Evolutionary conservation across 2,329 filamentous ascomycete genomes (phyloP), one percentile per base, ranked within the genome.

Genomic region (Calonectria hongkongensis): DNA sequence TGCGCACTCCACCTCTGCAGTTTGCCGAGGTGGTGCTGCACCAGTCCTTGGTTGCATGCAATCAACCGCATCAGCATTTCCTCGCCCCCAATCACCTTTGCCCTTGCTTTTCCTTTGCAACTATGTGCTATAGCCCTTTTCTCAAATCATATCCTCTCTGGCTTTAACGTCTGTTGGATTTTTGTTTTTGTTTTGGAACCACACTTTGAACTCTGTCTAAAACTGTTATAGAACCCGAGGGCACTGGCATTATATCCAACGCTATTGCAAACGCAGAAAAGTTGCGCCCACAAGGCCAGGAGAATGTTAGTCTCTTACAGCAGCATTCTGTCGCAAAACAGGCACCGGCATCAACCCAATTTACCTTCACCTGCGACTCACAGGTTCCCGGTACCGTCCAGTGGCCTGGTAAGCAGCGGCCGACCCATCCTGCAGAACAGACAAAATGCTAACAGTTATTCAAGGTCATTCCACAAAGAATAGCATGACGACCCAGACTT

Each of bases 301-400:
- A 96, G 81, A 97, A 95, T 83, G 88, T 93, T 75, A 96, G 94
- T 83, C 88, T 96, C 72, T 85, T 97, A 62, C 92, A 95, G 70
- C 93, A 95, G 81, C 92, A 94, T 82, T 81, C 89, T 21, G 84
- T 88, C 7, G 87, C 88, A 71, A 93, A 91, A 79, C 82, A 90
- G 4, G 92, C 89, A 43, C 92, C 94, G 5, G 91, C 93, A 7
- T 95, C 95, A 70, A 94, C 94, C 0, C 95, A 98, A 79, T 99
- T 99, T 83, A 99, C 97, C 12, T 99, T 99, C 82, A 98, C 95
- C 15, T 98, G 95, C 84, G 94, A 97, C 80, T 96, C 96, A 1
- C 95, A 97, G 81, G 95, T 95, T 45, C 93, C 94, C 1, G 95
- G 93, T 72, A 92, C 93, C 69, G 90, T 95, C 82, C 92, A 92